A percentile compares a stretch with the other conserved stretches of the same genome.
Evolutionary conservation across 495 filamentous ascomycete genomes (phyloP).

Genomic region (Acidomyces sp.): DNA sequence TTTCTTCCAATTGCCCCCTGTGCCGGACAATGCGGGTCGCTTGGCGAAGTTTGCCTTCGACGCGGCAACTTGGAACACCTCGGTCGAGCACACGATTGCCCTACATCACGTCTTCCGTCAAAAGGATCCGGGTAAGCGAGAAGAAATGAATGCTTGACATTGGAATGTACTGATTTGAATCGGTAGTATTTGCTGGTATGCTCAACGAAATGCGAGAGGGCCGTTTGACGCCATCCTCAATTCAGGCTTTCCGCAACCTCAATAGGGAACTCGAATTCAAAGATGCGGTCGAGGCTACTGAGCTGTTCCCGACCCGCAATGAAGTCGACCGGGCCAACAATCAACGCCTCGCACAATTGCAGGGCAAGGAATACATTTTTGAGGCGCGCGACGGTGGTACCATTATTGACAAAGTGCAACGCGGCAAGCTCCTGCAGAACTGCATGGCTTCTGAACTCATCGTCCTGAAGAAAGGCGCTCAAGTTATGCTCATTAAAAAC

Average conservation of each 20-base stretch:
- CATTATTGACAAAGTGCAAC: slow-evolving; percentile 47
- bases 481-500: slow-evolving; percentile 99
- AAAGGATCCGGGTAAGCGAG: slow-evolving; percentile 58
- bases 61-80: slow-evolving; percentile 77
- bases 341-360: slow-evolving; percentile 54
- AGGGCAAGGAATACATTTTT: slow-evolving; percentile 54
- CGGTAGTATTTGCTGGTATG: slow-evolving; percentile 79
- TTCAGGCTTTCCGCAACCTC: slow-evolving; percentile 56
- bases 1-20: slow-evolving; percentile 93
- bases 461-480: slow-evolving; percentile 76
- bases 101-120: slow-evolving; percentile 94
- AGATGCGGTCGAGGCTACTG: slow-evolving; percentile 76
- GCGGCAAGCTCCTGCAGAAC: slow-evolving; percentile 67
- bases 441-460: slow-evolving; percentile 82
- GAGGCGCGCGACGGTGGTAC: slow-evolving; percentile 63
- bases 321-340: slow-evolving; percentile 86
- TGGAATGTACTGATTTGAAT: too few species aligned
- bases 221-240: slow-evolving; percentile 54
- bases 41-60: slow-evolving; percentile 83
- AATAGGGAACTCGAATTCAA: slow-evolving; percentile 54
- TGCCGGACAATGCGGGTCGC: slow-evolving; percentile 64
- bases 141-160: too few species aligned
- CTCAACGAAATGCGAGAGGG: slow-evolving; percentile 95
- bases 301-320: slow-evolving; percentile 81
- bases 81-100: slow-evolving; percentile 89